These are phyloP conservation scores for Cladophialophora immunda DNA, from an alignment of 2,329 filamentous ascomycete genomes.

Conservation along the genomic window DNA sequence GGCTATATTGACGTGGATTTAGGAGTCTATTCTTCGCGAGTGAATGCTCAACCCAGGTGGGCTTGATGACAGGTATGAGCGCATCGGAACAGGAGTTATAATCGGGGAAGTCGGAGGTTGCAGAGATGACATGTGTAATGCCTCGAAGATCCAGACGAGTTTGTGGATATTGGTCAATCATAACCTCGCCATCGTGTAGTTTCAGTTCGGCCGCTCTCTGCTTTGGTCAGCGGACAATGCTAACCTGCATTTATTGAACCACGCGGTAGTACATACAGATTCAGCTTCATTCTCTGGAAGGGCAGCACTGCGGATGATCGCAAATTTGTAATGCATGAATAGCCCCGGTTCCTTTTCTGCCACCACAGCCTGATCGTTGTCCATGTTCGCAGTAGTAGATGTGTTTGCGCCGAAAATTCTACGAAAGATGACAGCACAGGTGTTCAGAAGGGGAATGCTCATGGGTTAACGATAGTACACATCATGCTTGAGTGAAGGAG, in stretches of 20 bases:
- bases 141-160: conserved; percentile 44
- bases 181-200: conserved; percentile 58
- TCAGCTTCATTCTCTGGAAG: conserved; percentile 51
- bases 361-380: conserved; percentile 16
- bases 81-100: conserved; percentile 77
- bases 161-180: conserved; percentile 51
- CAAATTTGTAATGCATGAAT: conserved; percentile 57
- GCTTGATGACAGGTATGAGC: conserved; percentile 85
- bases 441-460: conserved; percentile 25
- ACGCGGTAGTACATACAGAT: conserved; percentile 47
- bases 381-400: conserved; percentile 20
- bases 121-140: conserved; percentile 71
- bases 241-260: conserved; percentile 23
- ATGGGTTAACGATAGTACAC: conserved; percentile 20
- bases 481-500: conserved; percentile 10
- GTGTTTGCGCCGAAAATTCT: conserved; percentile 26
- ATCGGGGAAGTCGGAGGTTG: conserved; percentile 89
- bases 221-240: conserved; percentile 3
- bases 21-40: conserved; percentile 74
- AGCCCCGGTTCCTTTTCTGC: conserved; percentile 39
- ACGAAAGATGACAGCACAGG: conserved; percentile 28
- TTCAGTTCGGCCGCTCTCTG: conserved; percentile 59
- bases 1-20: conserved; percentile 84
- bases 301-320: conserved; percentile 55
- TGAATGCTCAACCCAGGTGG: conserved; percentile 79